Evolutionary conservation across 1,284 basidiomycete species (phyloP).

Genomic region (Thecaphora frezii): DNA sequence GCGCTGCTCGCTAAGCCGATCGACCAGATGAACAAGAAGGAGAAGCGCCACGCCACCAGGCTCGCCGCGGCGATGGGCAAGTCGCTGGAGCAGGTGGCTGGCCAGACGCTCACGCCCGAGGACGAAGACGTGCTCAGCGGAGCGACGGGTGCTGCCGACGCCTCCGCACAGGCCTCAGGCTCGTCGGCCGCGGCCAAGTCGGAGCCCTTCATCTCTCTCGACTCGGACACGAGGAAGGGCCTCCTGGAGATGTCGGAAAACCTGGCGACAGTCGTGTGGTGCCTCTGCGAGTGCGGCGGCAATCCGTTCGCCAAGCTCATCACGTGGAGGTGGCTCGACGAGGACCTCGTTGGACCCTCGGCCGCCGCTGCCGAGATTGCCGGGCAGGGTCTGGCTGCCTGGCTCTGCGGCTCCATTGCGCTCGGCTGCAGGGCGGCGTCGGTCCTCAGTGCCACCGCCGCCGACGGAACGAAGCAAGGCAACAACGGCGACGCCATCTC

Average conservation of each 20-base stretch:
- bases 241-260: slow-evolving; percentile 44
- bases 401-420: slow-evolving; percentile 35
- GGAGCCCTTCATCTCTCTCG: slow-evolving; percentile 33
- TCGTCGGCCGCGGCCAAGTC: not conserved
- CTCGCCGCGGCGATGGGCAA: slow-evolving; percentile 35
- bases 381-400: slow-evolving; percentile 29
- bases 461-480: slow-evolving; percentile 16
- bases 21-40: slow-evolving; percentile 58
- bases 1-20: slow-evolving; percentile 41
- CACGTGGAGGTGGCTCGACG: slow-evolving; percentile 34
- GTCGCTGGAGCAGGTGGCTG: slow-evolving; percentile 20
- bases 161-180: not conserved
- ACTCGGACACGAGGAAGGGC: slow-evolving; percentile 29
- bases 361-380: slow-evolving; percentile 14
- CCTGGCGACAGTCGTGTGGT: slow-evolving; percentile 39
- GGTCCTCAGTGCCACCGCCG: slow-evolving; percentile 15
- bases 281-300: slow-evolving; percentile 41
- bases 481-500: slow-evolving; percentile 14
- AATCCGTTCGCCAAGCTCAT: slow-evolving; percentile 36
- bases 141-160: slow-evolving; percentile 6
- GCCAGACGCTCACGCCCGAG: slow-evolving; percentile 19
- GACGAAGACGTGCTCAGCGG: slow-evolving; percentile 18
- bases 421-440: slow-evolving; percentile 28
- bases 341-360: slow-evolving; percentile 12
- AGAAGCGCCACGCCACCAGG: slow-evolving; percentile 51